Evolutionary conservation across 176 grass and related monocot species (phyloP), one percentile per base, ranked within the genome.

Genomic region (Lolium rigidum): DNA sequence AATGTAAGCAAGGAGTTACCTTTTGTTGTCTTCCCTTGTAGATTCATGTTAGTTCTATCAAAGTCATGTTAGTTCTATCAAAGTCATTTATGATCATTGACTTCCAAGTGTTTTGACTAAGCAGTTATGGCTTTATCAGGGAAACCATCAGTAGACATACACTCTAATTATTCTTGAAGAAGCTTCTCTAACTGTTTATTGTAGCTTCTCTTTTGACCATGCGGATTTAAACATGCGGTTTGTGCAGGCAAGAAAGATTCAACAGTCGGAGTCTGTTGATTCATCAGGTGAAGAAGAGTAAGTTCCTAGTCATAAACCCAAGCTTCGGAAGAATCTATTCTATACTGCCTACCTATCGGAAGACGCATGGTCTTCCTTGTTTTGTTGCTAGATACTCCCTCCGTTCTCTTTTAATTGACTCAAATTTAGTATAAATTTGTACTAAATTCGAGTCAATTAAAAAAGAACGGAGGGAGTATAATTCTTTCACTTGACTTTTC

Each of bases 251-350:
- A 94, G 97, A 81, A 97, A 90, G 72, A 94, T 87, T 82, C 94
- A 88, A 56, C 91, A 91, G 52, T 82, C 85, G 2, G 97, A 99
- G 66, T 91, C 84, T 88, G 90, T 90, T 64, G 92, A 97, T 86
- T 96, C 90, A 7, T 97, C 97, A 39, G 89, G 89, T 69, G 97
- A 99, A 97, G 97, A 99, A 99, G 94, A 94, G 94, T 99, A 93
- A 89, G 92, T 87, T 86, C 41, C 76, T 75, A 60, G 16, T 78
- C 51, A n/a, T n/a, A n/a, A n/a, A n/a, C n/a, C n/a, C n/a, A n/a
- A n/a, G n/a, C n/a, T n/a, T n/a, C n/a, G n/a, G n/a, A n/a, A n/a
- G n/a, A n/a, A n/a, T n/a, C n/a, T n/a, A n/a, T n/a, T n/a, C n/a
- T n/a, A n/a, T n/a, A n/a, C n/a, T n/a, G n/a, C n/a, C n/a, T n/a